Base-by-base conservation (phyloP, 192 early-diverging fungal genomes). In the Gaertneriomyces semiglobifer region DNA sequence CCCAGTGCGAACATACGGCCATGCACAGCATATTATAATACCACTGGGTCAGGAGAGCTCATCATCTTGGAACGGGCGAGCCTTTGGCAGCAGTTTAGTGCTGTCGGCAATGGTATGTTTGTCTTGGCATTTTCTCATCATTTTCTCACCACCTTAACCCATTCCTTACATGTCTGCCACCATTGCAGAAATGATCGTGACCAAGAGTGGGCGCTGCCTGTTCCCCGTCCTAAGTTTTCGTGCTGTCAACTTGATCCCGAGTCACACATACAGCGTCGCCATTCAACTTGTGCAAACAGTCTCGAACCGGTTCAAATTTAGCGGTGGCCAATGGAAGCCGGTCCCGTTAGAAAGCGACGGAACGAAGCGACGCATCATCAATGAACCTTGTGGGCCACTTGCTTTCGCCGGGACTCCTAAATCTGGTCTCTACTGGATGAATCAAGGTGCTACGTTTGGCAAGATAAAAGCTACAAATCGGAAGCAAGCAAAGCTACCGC, bases 121-220 rank as follows among this genome's bases (percentile, higher is more conserved):
- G 16, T 2, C 16, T 19, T 16, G 1, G 8, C 39, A 5, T 41
- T 33, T 65, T 41, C 53, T 43, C 43, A n/a, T 7, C 19, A 65
- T 39, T 8, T 40, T 33, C 48, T 16, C n/a, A 18, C 50, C 12
- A 7, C 6, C 14, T n/a, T 19, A 12, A 12, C 44, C 60, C 58
- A 20, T 20, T 33, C 10, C 47, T 61, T 46, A 16, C 45, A 11
- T 16, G 11, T 57, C 6, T 58, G 12, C 14, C 33, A 14, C 39
- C 45, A 33, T 19, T 48, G 40, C 45, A 65, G 59, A 72, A 53
- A 86, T 86, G 84, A 86, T 86, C 25, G 75, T 86, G n/a, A 86
- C 85, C 16, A 81, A 83, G 52, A 54, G 64, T 14, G 85, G 85
- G 5, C 75, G 85, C 20, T 84, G 79, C 56, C 59, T 86, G 0